phyloP scores from a whole-genome alignment of 495 filamentous ascomycete species.

The Staphylotrichum tortipilum region DNA sequence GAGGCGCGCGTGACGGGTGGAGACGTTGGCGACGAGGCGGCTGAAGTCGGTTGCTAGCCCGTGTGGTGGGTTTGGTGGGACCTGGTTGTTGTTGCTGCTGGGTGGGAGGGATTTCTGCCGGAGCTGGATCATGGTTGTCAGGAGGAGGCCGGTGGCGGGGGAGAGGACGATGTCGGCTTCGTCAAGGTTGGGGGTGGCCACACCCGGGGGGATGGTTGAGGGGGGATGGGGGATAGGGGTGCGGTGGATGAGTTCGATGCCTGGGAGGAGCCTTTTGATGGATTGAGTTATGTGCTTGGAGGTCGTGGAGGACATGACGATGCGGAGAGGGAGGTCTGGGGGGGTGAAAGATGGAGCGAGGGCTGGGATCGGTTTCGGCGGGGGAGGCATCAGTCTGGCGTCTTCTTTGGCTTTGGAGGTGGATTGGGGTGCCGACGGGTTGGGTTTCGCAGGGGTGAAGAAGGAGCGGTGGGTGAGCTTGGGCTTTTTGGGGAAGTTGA shows the following conservation, averaged over 20 bases:
- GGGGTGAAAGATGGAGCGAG: slow-evolving; percentile 13
- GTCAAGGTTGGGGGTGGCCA: slow-evolving; percentile 29
- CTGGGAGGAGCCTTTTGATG: slow-evolving; percentile 44
- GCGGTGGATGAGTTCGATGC: slow-evolving; percentile 50
- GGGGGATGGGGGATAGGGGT: slow-evolving; percentile 42
- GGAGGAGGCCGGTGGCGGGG: slow-evolving; percentile 57
- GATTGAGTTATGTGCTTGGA: slow-evolving; percentile 37
- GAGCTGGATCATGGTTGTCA: slow-evolving; percentile 64
- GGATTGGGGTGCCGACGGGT: not conserved
- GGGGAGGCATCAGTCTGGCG: slow-evolving; percentile 7
- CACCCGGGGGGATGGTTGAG: slow-evolving; percentile 21
- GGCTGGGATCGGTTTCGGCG: slow-evolving; percentile 15
- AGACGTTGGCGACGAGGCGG: slow-evolving; percentile 47
- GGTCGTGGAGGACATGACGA: slow-evolving; percentile 44
- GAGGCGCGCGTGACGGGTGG: slow-evolving; percentile 58
- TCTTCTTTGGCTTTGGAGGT: not conserved
- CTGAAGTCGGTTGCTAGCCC: slow-evolving; percentile 35
- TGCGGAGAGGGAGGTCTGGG: slow-evolving; percentile 22
- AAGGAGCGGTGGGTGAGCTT: slow-evolving; percentile 23
- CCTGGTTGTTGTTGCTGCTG: not conserved
- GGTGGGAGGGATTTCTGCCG: slow-evolving; percentile 66
- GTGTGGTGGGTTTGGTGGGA: not conserved
- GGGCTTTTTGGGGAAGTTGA: slow-evolving; percentile 27
- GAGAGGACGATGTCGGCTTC: slow-evolving; percentile 77
- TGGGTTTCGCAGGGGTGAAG: slow-evolving; percentile 5